phyloP scores from a whole-genome alignment of 129 eudicot genomes.

The Apium graveolens region DNA sequence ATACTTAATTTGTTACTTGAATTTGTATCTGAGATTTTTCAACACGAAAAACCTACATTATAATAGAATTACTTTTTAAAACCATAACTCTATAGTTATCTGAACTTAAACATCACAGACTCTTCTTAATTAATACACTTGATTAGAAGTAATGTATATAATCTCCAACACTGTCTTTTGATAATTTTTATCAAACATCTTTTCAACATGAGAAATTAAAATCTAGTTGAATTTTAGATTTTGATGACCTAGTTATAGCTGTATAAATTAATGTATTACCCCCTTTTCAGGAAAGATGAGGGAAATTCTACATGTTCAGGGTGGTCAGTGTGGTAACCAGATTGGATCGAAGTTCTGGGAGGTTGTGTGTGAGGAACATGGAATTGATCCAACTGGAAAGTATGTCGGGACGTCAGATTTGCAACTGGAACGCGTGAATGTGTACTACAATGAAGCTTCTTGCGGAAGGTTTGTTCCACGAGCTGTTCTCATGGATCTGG shows the following conservation, averaged over 20 bases:
- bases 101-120: not conserved
- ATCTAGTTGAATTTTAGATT: not conserved
- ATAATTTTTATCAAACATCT: not conserved
- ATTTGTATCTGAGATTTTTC: not conserved
- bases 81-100: not conserved
- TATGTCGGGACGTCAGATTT: constrained; percentile 38
- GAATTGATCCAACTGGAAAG: constrained; percentile 48
- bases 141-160: not conserved
- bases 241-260: not conserved
- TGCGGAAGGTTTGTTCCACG: constrained; percentile 55
- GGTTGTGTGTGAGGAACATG: constrained; percentile 55
- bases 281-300: constrained; percentile 36
- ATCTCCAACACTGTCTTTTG: not conserved
- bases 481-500: constrained; percentile 65
- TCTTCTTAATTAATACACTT: not conserved
- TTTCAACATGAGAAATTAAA: not conserved
- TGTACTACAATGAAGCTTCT: constrained; percentile 52
- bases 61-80: not conserved
- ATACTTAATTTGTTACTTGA: not conserved
- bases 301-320: constrained; percentile 61
- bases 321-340: constrained; percentile 72
- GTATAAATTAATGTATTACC: not conserved
- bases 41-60: not conserved
- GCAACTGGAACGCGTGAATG: constrained; percentile 55
- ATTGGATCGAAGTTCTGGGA: constrained; percentile 65